A percentile compares a stretch with the other conserved stretches of the same genome.
These are phyloP conservation scores for Boletus sp. DNA, from an alignment of 1,284 basidiomycete species.

Conservation along the genomic window DNA sequence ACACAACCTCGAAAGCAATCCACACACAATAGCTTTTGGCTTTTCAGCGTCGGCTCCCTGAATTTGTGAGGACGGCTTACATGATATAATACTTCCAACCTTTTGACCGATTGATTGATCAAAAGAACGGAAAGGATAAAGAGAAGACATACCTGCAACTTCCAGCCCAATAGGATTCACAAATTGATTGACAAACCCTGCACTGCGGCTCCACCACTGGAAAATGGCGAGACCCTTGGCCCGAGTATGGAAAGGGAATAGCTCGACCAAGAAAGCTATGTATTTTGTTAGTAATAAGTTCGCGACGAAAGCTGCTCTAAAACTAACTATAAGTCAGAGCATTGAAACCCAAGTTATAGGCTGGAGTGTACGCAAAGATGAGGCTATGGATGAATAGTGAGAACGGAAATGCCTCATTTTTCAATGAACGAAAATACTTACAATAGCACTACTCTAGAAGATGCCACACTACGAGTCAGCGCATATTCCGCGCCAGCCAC, in stretches of 20 bases:
- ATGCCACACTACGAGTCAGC: slow-evolving; percentile 12
- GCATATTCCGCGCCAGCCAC: slow-evolving; percentile 26
- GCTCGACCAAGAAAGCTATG: slow-evolving; percentile 22
- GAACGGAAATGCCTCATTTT: not conserved
- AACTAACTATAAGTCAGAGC: slow-evolving; percentile 17
- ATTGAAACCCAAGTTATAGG: slow-evolving; percentile 21
- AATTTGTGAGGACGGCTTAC: not conserved
- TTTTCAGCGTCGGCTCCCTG: not conserved
- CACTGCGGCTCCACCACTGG: slow-evolving; percentile 11
- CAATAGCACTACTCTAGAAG: slow-evolving; percentile 14
- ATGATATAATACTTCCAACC: slow-evolving; percentile 16
- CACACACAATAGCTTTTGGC: slow-evolving; percentile 44
- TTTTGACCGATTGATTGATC: not conserved
- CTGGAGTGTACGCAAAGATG: slow-evolving; percentile 16
- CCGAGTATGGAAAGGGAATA: slow-evolving; percentile 21
- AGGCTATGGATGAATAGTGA: slow-evolving; percentile 12
- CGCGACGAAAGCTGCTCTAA: not conserved
- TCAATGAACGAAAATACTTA: not conserved
- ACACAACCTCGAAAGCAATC: slow-evolving; percentile 48
- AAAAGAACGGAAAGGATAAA: not conserved
- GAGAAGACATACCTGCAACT: not conserved
- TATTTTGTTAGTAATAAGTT: not conserved
- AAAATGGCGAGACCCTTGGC: slow-evolving; percentile 14
- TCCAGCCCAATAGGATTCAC: slow-evolving; percentile 19
- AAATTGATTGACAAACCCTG: slow-evolving; percentile 9